Percentiles rank a stretch among this genome's conserved stretches.
Conservation (phyloP, 306 rosid genomes). For the Inga leiocalycina region DNA sequence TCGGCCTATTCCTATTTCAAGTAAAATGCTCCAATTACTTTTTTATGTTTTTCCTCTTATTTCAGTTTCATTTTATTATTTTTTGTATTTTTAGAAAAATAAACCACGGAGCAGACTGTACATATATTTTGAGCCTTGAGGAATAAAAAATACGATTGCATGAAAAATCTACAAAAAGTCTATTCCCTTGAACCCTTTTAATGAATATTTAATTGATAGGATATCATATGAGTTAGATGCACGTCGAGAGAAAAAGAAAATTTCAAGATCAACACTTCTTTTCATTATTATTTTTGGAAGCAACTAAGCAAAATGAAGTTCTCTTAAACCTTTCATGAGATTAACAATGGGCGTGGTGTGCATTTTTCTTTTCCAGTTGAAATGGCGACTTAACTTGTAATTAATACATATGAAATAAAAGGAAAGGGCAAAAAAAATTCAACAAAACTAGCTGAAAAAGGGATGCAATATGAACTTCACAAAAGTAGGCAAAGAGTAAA, state of each 20-base stretch:
- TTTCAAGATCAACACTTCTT: not conserved
- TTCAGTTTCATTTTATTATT: no score
- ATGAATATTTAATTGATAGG: not conserved
- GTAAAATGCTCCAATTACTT: not conserved
- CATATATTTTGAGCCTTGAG: no score
- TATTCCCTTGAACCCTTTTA: not conserved
- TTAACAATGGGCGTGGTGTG: not conserved
- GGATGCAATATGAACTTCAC: not conserved
- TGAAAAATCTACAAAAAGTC: not conserved
- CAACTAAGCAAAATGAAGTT: not conserved
- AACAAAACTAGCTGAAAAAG: not conserved
- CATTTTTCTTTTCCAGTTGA: no score
- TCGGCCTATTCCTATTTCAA: not conserved
- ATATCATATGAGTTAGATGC: not conserved
- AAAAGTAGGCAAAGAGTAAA: no score
- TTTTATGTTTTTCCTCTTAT: not conserved
- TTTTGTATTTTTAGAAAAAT: not conserved
- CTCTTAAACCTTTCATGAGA: not conserved
- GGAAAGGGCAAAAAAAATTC: no score
- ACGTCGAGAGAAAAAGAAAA: not conserved
- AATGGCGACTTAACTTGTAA: no score
- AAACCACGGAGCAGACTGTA: no score
- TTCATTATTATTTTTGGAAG: not conserved
- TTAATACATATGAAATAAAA: no score
- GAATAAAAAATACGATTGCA: no score